Evolutionary conservation across 2,329 filamentous ascomycete genomes (phyloP), one percentile per base, ranked within the genome.

Genomic region (Pseudohalonectria lignicola): DNA sequence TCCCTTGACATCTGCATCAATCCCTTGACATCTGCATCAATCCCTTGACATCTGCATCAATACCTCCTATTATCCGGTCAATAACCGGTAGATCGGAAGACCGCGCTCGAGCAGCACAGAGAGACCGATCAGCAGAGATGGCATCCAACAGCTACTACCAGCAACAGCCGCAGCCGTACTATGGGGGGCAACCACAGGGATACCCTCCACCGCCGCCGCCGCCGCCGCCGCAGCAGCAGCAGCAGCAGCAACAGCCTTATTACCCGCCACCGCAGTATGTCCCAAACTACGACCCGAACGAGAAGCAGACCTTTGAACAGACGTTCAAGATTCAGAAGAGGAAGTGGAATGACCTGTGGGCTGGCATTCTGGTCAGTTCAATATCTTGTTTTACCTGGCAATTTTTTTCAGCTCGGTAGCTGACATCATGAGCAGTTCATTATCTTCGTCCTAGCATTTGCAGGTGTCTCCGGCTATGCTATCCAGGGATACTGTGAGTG

Each of bases 281-380:
- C 3, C 39, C 40, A 25, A 42, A 44, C 18, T 47, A 53, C 23
- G 53, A 59, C 31, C 56, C 57, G 38, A 46, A 47, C 23, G 12
- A 71, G 44, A 74, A 74, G 53, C 62, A 64, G 25, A 63, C 62
- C 21, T 95, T 93, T 54, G 77, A 90, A 16, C 74, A 95, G 52
- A 75, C 79, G 2, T 95, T 96, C 67, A 60, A 95, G 37, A 74
- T 85, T 26, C 30, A 34, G 37, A 79, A 67, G 45, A 86, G 86
- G n/a, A 93, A 90, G 57, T 94, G 73, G 62, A 86, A 95, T 52
- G 90, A 96, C 55, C 54, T 84, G 19, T 95, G 88, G 90, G 88
- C 88, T 4, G 87, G 82, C 4, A 63, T 93, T 30, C 63, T 95
- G 53, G 79, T 83, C 57, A 13, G 68, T 57, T n/a, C n/a, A n/a